Percentiles rank a stretch among this genome's conserved stretches.
Conservation (phyloP, 495 filamentous ascomycete species). For the Pyronema omphalodes region DNA sequence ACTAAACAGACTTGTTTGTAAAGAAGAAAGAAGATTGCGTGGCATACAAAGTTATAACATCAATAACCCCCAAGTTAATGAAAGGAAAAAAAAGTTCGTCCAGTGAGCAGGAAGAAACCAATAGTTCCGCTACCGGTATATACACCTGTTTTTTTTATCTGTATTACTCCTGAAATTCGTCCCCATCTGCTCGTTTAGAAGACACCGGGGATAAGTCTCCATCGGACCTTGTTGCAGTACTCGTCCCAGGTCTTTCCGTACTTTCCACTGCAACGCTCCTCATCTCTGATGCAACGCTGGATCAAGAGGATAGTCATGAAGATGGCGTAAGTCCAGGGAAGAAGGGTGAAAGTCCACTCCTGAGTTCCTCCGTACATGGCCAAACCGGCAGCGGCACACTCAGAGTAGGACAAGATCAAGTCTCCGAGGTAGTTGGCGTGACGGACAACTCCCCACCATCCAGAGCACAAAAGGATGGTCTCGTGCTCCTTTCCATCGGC, state of each 20-base stretch:
- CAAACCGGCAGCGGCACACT: conserved; percentile 29
- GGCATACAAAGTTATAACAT: no score
- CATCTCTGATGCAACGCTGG: conserved; percentile 27
- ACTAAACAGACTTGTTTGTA: not conserved
- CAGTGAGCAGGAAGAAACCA: conserved; percentile 11
- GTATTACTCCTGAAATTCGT: not conserved
- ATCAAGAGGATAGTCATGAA: conserved; percentile 28
- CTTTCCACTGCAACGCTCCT: conserved; percentile 29
- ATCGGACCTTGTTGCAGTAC: conserved; percentile 30
- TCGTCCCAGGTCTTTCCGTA: conserved; percentile 30
- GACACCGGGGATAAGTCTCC: conserved; percentile 29
- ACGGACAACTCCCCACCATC: conserved; percentile 34
- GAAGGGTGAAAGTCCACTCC: conserved; percentile 11
- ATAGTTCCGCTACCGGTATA: not conserved
- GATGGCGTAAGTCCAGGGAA: conserved; percentile 33
- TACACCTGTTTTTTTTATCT: not conserved
- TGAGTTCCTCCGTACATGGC: not conserved
- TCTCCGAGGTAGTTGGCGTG: conserved; percentile 35
- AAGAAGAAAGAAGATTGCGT: not conserved
- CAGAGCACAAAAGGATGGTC: conserved; percentile 29
- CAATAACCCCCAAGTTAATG: not conserved
- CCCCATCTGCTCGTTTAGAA: conserved; percentile 19
- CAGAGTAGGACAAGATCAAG: conserved; percentile 28
- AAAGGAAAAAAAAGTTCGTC: not conserved
- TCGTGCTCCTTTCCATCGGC: conserved; percentile 27